Evolutionary conservation across 257 asterid genomes (phyloP).

Genomic region (Henckelia pumila): DNA sequence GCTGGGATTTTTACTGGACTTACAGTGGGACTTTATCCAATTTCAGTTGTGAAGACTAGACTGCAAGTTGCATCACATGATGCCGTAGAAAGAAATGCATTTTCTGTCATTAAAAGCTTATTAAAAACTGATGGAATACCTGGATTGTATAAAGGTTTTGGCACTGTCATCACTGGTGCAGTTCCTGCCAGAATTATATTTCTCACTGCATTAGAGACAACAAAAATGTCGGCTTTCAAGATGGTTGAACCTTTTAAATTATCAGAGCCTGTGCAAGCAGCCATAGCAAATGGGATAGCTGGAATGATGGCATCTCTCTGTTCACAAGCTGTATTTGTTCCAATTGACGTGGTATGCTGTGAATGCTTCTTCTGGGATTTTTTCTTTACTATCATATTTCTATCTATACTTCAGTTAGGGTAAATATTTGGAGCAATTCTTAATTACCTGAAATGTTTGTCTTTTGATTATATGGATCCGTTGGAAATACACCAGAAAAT

Average conservation of each 20-base stretch:
- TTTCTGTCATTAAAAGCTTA: conserved; percentile 68
- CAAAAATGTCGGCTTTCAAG: conserved; percentile 67
- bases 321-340: too few species aligned
- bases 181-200: conserved; percentile 84
- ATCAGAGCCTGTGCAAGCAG: conserved; percentile 80
- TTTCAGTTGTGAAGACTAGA: conserved; percentile 88
- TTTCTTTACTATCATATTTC: background rate
- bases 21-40: conserved; percentile 43
- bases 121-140: conserved; percentile 71
- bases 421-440: background rate
- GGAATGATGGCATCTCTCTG: too few species aligned
- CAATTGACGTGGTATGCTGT: conserved; percentile 84
- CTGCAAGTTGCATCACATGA: conserved; percentile 69
- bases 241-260: conserved; percentile 67
- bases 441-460: too few species aligned
- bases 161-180: conserved; percentile 83
- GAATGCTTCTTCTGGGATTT: background rate
- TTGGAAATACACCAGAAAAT: too few species aligned
- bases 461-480: too few species aligned
- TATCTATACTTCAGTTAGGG: conserved; percentile 8
- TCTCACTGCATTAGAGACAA: conserved; percentile 84
- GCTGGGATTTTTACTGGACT: conserved; percentile 50
- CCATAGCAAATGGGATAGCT: conserved; percentile 93
- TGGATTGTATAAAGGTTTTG: conserved; percentile 85
- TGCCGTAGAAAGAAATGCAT: conserved; percentile 58